Evolutionary conservation across 2,329 filamentous ascomycete species (phyloP), one percentile per base, ranked within the genome.

Genomic region (Pseudofabraea citricarpa): DNA sequence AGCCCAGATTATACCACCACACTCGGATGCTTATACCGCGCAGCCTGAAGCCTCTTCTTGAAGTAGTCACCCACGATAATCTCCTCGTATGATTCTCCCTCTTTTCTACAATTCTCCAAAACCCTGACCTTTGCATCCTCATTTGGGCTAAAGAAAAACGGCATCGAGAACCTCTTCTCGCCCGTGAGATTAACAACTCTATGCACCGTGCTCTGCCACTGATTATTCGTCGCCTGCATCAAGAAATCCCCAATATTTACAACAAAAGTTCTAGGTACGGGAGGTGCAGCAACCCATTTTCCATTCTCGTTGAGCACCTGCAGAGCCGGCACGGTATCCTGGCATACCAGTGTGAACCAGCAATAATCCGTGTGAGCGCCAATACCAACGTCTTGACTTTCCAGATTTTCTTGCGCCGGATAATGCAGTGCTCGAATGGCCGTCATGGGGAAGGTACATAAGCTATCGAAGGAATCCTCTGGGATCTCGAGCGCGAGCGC

Each of bases 381-480:
- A 45, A 63, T 59, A 22, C 64, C 52, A 29, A 57, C 33, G 15
- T 49, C 40, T 6, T 45, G 32, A 18, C 36, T 38, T 18, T 45
- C 33, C 6, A 44, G 36, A 44, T 61, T 63, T 8, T 49, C 43
- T 26, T 58, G 55, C 3, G 60, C 52, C 23, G 68, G 68, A 43
- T 71, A 71, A 45, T 70, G 67, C 2, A 71, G 53, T 10, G 43
- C 41, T 12, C 44, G 29, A 9, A 55, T 56, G 23, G 61, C 61
- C 3, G 56, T 53, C 1, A 58, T 74, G 0, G 76, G 76, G 46
- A 73, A 67, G 1, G 64, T 67, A n/a, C 71, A 68, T 46, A 77
- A 71, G 2, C 59, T 54, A 47, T 79, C 75, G 52, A 79, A 79
- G 43, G 71, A 70, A 19, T 65, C 52, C 50, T 81, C 75, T 0